Evolutionary conservation across 371 early-diverging fungal genomes (phyloP).

Genomic region (Rhizopus delemar): DNA sequence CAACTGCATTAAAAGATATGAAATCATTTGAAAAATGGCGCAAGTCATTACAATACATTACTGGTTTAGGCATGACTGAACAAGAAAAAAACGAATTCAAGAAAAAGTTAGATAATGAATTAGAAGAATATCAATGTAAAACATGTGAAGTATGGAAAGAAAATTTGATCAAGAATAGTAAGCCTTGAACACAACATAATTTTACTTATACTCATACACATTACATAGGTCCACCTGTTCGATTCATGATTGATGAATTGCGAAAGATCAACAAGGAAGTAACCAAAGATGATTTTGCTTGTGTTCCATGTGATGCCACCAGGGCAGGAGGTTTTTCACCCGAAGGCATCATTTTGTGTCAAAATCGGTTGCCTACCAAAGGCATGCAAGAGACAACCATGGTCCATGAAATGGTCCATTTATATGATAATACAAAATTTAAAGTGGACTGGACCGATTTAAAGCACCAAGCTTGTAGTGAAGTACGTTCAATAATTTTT

Average conservation of each 20-base stretch:
- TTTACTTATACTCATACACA: background rate
- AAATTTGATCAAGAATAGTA: conserved; percentile 70
- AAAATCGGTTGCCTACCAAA: conserved; percentile 74
- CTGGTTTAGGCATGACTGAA: conserved; percentile 64
- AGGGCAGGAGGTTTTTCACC: conserved; percentile 84
- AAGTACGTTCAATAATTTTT: conserved; percentile 43
- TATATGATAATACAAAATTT: conserved; percentile 86
- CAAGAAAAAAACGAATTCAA: conserved; percentile 42
- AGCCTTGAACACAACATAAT: conserved; percentile 11
- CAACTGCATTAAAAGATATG: conserved; percentile 36
- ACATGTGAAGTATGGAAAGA: conserved; percentile 76
- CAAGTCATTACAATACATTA: conserved; percentile 55
- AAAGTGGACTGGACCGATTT: conserved; percentile 83
- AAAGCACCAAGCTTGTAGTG: conserved; percentile 92
- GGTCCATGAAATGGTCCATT: conserved; percentile 96
- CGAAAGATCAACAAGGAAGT: conserved; percentile 69
- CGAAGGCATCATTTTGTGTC: conserved; percentile 82
- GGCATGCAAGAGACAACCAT: conserved; percentile 85
- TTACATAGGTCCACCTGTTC: conserved; percentile 72
- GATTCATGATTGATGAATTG: conserved; percentile 82
- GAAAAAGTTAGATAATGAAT: conserved; percentile 43
- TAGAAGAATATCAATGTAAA: conserved; percentile 56
- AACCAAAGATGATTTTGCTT: conserved; percentile 64
- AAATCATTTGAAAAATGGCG: conserved; percentile 60
- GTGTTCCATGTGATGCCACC: conserved; percentile 79